Base-by-base conservation (phyloP, 176 grass and related monocot species). In the Poa annua region DNA sequence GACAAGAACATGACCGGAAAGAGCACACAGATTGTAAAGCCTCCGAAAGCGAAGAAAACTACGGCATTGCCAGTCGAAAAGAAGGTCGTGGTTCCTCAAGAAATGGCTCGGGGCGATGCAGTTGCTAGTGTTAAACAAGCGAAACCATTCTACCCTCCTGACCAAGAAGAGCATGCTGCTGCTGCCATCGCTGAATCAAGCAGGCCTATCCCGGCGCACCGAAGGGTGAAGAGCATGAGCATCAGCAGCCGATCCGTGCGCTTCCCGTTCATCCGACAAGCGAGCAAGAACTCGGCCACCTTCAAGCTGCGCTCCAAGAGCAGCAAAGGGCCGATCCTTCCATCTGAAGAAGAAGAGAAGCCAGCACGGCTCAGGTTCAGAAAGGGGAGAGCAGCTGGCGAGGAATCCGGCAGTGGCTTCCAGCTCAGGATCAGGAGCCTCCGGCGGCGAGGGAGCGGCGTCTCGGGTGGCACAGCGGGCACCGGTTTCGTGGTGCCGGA, bases 401-500 rank as follows among this genome's bases (percentile, higher is more conserved):
- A 81, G 36, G 83, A 26, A 33, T 19, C 42, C 26, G 24, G 78
- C 32, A 59, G 62, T 10, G 86, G 89, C 16, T 22, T 91, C 10
- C 92, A 89, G 49, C 77, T 91, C 14, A 86, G 86, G 78, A 85
- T 71, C 35, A 79, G 84, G 72, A 94, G 89, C 81, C 85, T 91
- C 4, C 34, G 89, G 66, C 63, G 86, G 70, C 77, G 87, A 36
- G 89, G 92, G 0, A 57, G 44, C 7, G 79, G 77, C 3, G 22
- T 52, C 0, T 57, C 69, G 3, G 42, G 82, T 8, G 77, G 80
- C 4, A 3, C 65, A 1, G 3, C 77, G 1, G 49, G 62, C 70
- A 2, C 56, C 0, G 79, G 87, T 0, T 84, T 90, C 1, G 17
- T 87, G 0, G 85, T 86, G 61, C 85, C 85, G 3, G 75, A 63